phyloP scores from a whole-genome alignment of 2,329 filamentous ascomycete species.

The Sporothrix brunneoviolacea region DNA sequence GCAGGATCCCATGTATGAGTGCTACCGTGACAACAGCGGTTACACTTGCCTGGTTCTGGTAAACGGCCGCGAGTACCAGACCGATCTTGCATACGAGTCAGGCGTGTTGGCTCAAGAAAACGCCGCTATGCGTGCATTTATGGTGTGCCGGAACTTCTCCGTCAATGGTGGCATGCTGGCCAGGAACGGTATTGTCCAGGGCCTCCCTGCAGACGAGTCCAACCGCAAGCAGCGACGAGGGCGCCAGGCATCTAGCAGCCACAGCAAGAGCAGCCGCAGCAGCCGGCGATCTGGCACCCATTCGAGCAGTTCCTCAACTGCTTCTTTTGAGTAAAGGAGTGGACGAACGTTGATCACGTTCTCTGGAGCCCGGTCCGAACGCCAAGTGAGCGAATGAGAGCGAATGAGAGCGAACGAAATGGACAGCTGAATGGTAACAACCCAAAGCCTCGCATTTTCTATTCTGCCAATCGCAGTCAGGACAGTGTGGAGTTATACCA shows the following conservation, averaged over 20 bases:
- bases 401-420: too few species aligned
- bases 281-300: slow-evolving; percentile 49
- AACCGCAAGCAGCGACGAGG: slow-evolving; percentile 41
- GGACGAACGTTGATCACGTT: too few species aligned
- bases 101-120: slow-evolving; percentile 83
- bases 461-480: too few species aligned
- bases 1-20: slow-evolving; percentile 84
- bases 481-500: too few species aligned
- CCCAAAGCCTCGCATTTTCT: too few species aligned
- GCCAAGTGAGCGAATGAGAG: too few species aligned
- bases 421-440: too few species aligned
- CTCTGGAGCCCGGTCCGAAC: too few species aligned
- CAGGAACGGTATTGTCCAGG: slow-evolving; percentile 62
- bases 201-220: slow-evolving; percentile 51
- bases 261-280: slow-evolving; percentile 38
- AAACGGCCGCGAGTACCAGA: slow-evolving; percentile 95
- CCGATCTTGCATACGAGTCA: slow-evolving; percentile 75
- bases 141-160: slow-evolving; percentile 96
- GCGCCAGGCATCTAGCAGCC: slow-evolving; percentile 37
- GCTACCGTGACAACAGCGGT: slow-evolving; percentile 65
- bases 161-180: slow-evolving; percentile 89
- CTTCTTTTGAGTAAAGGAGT: slow-evolving; percentile 45
- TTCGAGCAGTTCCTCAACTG: slow-evolving; percentile 57
- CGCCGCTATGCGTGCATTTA: slow-evolving; percentile 90
- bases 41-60: slow-evolving; percentile 88